phyloP scores from a whole-genome alignment of 192 early-diverging fungal genomes.

The Helicostylum pulchrum region DNA sequence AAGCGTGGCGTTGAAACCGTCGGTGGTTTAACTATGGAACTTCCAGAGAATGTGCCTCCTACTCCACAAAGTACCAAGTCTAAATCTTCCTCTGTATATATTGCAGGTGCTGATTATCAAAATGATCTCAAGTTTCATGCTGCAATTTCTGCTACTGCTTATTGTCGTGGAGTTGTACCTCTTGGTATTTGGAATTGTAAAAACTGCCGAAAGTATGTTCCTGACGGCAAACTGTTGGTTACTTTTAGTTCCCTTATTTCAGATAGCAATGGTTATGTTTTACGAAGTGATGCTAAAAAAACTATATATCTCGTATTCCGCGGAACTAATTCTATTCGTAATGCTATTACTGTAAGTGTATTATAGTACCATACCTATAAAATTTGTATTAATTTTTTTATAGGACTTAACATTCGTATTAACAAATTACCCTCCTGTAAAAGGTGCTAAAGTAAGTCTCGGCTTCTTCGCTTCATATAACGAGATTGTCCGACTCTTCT shows the following conservation, averaged over 20 bases:
- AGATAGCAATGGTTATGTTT: conserved; percentile 22
- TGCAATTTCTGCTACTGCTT: conserved; percentile 20
- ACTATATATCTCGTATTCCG: conserved; percentile 23
- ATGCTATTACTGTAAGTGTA: conserved; percentile 3
- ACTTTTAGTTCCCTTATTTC: conserved; percentile 11
- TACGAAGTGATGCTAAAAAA: conserved; percentile 13
- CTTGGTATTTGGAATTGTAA: conserved; percentile 8
- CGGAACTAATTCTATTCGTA: conserved; percentile 15
- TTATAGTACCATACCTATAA: too few relatives aligned
- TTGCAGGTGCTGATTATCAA: conserved; percentile 1
- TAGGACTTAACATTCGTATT: conserved; percentile 10
- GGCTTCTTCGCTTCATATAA: conserved; percentile 16
- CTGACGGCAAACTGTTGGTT: conserved; percentile 12
- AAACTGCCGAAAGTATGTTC: conserved; percentile 14
- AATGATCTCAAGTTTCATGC: conserved; percentile 5
- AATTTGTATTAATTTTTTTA: background rate
- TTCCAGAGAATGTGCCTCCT: conserved; percentile 11
- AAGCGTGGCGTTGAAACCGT: background rate
- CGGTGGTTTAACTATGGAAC: conserved; percentile 1
- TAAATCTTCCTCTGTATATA: background rate
- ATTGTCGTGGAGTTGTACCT: conserved; percentile 18
- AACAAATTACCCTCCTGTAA: conserved; percentile 19
- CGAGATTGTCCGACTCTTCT: background rate
- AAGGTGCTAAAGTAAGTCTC: conserved; percentile 9
- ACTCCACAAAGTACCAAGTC: too few relatives aligned